phyloP scores from a whole-genome alignment of 176 grass and related monocot species.

The Rhynchospora tenuis region DNA sequence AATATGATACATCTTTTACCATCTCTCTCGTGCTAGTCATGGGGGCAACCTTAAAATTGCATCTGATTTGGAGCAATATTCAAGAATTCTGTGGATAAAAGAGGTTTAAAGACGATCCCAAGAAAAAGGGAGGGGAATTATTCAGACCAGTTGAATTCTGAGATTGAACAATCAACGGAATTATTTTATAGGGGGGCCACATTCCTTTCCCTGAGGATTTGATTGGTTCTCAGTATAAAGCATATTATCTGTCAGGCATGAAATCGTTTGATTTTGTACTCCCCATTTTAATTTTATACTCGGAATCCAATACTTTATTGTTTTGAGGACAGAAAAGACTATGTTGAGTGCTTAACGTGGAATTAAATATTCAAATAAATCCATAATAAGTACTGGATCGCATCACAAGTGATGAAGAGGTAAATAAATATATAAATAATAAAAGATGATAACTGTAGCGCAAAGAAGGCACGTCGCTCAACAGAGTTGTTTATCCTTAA shows the following conservation, averaged over 20 bases:
- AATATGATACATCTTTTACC: neutral
- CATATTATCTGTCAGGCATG: slow-evolving; percentile 13
- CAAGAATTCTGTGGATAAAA: too few relatives aligned
- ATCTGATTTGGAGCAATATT: too few relatives aligned
- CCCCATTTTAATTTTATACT: neutral
- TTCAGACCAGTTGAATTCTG: neutral
- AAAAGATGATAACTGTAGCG: neutral
- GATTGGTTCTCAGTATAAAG: neutral
- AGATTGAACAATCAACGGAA: neutral
- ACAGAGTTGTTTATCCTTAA: neutral
- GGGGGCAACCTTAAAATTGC: too few relatives aligned
- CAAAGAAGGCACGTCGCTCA: neutral
- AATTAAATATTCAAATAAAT: neutral
- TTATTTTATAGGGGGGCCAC: neutral
- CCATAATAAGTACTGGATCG: neutral
- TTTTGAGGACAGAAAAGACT: neutral
- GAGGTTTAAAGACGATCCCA: too few relatives aligned
- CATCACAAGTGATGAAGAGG: neutral
- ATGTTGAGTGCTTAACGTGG: neutral
- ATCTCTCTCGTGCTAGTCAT: too few relatives aligned
- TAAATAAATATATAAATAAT: neutral
- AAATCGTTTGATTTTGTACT: neutral
- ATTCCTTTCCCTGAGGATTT: slow-evolving; percentile 6
- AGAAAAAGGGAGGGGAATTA: neutral
- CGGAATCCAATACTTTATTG: neutral